Base-by-base conservation (phyloP, 2,329 filamentous ascomycete species). In the Paramyrothecium sp. region DNA sequence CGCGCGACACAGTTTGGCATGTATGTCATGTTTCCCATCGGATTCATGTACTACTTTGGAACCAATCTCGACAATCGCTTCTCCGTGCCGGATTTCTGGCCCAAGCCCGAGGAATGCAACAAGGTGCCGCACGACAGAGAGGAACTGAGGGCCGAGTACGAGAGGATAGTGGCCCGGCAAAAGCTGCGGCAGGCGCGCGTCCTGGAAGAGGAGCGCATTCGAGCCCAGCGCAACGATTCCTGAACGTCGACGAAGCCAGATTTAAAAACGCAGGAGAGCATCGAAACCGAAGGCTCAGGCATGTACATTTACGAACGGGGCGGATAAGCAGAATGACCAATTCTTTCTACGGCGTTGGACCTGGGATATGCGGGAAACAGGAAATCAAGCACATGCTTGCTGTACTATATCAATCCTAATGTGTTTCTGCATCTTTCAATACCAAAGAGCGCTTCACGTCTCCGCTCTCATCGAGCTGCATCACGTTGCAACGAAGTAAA, bases 21-120 rank as follows among this genome's bases (percentile, higher is more conserved):
- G 84, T 99, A 99, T 80, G 89, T 99, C 79, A 89, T 97, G 84
- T 99, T 99, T 78, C 95, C 95, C 19, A 98, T 99, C 69, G 92
- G 91, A 67, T 93, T 95, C 81, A 99, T 99, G 95, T 98, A 96
- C 83, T 99, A 99, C 81, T 99, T 98, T 75, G 95, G 95, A 72
- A 97, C 93, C 56, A 99, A 99, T 75, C 91, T 99, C 71, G 95
- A 99, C 76, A 84, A 89, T 64, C 89, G 92, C 62, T 99, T 99
- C 81, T 79, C 84, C 51, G 91, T 98, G 1, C 88, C 90, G 21
- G 90, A 89, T 57, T 99, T 99, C 81, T 99, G 95, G 95, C 95
- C 95, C 26, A 91, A 88, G 68, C 81, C 87, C 4, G 88, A 90
- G 61, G 82, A 93, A 71, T 89, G 89, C 59, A 89, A 95, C 75